Evolutionary conservation across 345 rosid species (phyloP).

Genomic region (Reutealis trisperma): DNA sequence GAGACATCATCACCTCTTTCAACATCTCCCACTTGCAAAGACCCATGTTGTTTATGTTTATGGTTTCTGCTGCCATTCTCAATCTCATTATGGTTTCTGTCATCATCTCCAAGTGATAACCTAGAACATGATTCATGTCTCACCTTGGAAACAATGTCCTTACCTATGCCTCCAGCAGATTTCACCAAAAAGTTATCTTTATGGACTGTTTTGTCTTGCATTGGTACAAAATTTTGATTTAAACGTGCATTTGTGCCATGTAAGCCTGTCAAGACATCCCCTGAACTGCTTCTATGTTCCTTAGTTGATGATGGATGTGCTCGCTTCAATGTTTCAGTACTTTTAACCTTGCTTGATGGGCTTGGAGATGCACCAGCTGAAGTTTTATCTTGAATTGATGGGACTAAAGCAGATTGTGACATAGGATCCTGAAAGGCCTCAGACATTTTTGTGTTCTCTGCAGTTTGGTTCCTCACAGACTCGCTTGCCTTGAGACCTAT

Average conservation of each 20-base stretch:
- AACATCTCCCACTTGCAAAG: conserved; percentile 13
- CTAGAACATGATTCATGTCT: conserved; percentile 40
- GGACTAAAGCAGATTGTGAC: conserved; percentile 29
- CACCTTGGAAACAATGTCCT: conserved; percentile 31
- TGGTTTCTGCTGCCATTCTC: conserved; percentile 26
- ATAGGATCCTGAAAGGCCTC: conserved; percentile 19
- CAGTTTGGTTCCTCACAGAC: conserved; percentile 18
- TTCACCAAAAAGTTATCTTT: conserved; percentile 29
- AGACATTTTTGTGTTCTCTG: conserved; percentile 25
- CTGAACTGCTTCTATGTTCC: conserved; percentile 35
- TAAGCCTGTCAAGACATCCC: conserved; percentile 16
- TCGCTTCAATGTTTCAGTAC: conserved; percentile 32
- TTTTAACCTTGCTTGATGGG: conserved; percentile 26
- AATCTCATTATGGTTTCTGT: conserved; percentile 30
- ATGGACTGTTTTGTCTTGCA: conserved; percentile 24
- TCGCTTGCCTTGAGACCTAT: conserved; percentile 24
- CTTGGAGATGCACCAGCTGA: conserved; percentile 26
- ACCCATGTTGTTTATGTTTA: conserved; percentile 19
- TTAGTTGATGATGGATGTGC: conserved; percentile 30
- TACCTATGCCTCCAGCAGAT: conserved; percentile 23
- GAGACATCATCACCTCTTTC: conserved; percentile 26
- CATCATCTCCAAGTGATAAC: conserved; percentile 27
- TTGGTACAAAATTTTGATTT: conserved; percentile 18
- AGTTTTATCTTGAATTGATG: conserved; percentile 22
- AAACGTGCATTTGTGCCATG: conserved; percentile 16